Base-by-base conservation (phyloP, 1,284 basidiomycete genomes). In the Retiboletus flavoniger region DNA sequence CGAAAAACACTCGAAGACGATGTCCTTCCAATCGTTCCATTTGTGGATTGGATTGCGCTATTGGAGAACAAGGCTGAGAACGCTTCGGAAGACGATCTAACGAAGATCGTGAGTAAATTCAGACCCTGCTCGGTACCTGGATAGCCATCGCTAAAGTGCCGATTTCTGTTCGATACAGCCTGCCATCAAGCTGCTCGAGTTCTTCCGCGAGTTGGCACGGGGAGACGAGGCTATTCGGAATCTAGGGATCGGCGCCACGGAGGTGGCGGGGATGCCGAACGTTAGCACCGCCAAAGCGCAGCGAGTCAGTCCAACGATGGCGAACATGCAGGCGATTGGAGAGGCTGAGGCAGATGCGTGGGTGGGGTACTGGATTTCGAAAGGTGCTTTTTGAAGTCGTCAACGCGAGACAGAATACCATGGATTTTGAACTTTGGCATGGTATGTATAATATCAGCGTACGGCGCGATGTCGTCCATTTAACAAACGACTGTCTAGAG, bases 331-430 rank as follows among this genome's bases (percentile, higher is more conserved):
- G 21, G 21, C 39, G 6, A 14, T 41, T 17, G 39, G 39, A 8
- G 39, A 41, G 39, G 39, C 8, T 2, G 39, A 41, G 19, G 39
- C 14, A 8, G 24, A 41, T 41, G 39, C 39, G 14, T 41, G 39
- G 62, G 62, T 63, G 7, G 14, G 24, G 39, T 41, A 41, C 21
- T 41, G 39, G 39, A 41, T 41, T 28, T 51, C 60, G 16, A 73
- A 26, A 16, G 13, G 21, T 41, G 14, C 39, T 14, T 26, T 41
- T 7, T 41, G 24, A 41, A 8, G 21, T 39, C 19, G 5, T n/a
- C n/a, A 8, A 36, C 8, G 35, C n/a, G 16, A 36, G 17, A 16
- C 26, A 8, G 8, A 28, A 28, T 28, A 28, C 8, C 7, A 8
- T 9, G 8, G 7, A 28, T 9, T 28, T 26, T 28, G 26, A 28